A percentile compares a stretch with the other conserved stretches of the same genome.
These are phyloP conservation scores for Psilocybe tampanensis DNA, from an alignment of 768 basidiomycete genomes.

Conservation along the genomic window DNA sequence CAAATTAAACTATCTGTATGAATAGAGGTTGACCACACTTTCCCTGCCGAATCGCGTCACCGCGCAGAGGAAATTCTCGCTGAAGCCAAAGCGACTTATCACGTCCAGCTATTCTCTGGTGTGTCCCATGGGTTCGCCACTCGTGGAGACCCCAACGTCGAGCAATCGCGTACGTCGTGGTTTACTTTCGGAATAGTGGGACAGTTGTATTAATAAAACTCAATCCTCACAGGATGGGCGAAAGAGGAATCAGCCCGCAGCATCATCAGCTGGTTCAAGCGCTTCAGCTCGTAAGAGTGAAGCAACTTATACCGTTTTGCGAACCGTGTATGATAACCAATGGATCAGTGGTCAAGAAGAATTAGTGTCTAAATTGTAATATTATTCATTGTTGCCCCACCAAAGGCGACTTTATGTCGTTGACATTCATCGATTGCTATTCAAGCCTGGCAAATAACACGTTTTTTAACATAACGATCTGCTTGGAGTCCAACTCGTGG, in stretches of 20 bases:
- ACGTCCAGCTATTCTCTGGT: constrained; percentile 59
- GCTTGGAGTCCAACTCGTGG: too few species aligned
- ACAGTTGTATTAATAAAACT: too few species aligned
- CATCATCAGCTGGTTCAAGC: constrained; percentile 52
- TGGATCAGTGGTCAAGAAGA: too few species aligned
- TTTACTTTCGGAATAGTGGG: too few species aligned
- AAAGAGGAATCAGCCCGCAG: constrained; percentile 60
- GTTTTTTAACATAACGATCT: too few species aligned
- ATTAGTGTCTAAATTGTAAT: too few species aligned
- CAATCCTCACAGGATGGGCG: constrained; percentile 59
- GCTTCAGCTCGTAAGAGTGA: constrained; percentile 32
- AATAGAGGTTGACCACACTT: constrained; percentile 55
- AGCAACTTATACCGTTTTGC: neutral
- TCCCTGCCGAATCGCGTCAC: constrained; percentile 53
- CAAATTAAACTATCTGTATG: neutral
- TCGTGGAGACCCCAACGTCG: constrained; percentile 44
- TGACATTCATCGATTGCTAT: too few species aligned
- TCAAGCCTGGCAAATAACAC: too few species aligned
- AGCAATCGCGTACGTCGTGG: constrained; percentile 37
- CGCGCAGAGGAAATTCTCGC: constrained; percentile 58
- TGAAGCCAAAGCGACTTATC: constrained; percentile 51
- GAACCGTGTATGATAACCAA: neutral
- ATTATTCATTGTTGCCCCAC: too few species aligned
- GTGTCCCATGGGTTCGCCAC: constrained; percentile 51
- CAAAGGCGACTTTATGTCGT: too few species aligned